Base-by-base conservation (phyloP, 2,329 filamentous ascomycete genomes). In the Monosporascus sp. region DNA sequence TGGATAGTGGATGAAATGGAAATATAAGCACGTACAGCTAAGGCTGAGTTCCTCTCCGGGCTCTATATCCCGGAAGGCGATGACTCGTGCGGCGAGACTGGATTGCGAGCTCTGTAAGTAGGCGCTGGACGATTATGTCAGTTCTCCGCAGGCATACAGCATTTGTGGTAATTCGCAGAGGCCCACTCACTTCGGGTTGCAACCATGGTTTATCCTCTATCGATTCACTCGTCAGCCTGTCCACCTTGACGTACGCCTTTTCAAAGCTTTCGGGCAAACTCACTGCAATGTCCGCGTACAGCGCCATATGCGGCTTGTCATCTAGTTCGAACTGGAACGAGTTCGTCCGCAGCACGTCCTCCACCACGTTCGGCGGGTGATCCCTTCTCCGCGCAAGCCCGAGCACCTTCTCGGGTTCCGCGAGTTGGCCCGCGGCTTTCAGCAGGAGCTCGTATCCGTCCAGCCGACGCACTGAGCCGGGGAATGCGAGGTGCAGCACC, bases 301-400 rank as follows among this genome's bases (percentile, higher is more conserved):
- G 48, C 4, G 58, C 59, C 62, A 64, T 64, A 44, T 65, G 62
- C 8, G 58, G 27, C 47, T 61, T 58, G 2, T 50, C 62, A 20
- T 56, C 64, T 9, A 70, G 39, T n/a, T 52, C 50, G 27, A 63
- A 62, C 20, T 58, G 63, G 54, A 71, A 71, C 2, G 65, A 60
- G 52, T 72, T 72, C 2, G 67, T 71, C 45, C 68, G 59, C 54
- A 74, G 53, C 7, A 72, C 53, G 43, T 72, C 67, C 58, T 74
- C 70, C 37, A 70, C 59, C 27, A 60, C 61, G 57, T 67, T 55
- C 38, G 56, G 54, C 47, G 56, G 65, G 35, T 54, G 50, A 1
- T 57, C 50, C 50, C 58, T 70, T 36, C 62, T 67, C 24, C 57
- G 57, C 31, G 61, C 61, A 43, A 72, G 61, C 18, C 52, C 53